Evolutionary conservation across 108 stramenopile species (phyloP), one percentile per base, ranked within the genome.

Genomic region (Epithemia pelagica): DNA sequence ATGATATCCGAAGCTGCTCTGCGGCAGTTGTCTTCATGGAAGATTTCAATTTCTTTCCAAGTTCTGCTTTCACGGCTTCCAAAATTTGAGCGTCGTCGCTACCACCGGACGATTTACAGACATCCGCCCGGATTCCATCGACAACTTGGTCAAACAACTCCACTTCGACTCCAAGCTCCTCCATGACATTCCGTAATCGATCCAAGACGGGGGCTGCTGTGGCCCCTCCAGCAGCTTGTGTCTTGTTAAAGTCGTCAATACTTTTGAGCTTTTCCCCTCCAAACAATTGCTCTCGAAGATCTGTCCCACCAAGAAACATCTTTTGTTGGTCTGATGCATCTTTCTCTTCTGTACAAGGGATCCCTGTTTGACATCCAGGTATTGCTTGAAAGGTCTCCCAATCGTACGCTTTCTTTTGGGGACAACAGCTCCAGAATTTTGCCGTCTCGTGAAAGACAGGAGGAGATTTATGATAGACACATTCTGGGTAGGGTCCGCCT

Each of bases 391-490:
- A 95, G 18, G 73, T 78, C 19, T 92, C 89, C 89, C 89, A 95
- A 72, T 90, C 94, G 55, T 87, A 93, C 0, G 88, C 79, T 66
- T 92, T 95, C 60, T 89, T 92, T 28, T 86, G 70, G 27, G 90
- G 90, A 74, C 98, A 99, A 69, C 98, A 99, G 10, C 80, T 74
- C 96, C 96, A 99, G 78, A 88, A 96, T 70, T 99, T 99, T 20
- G 95, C 97, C 7, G 95, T 95, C 66, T 99, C 98, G 66, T 99
- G 98, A 77, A 99, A 99, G 53, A 99, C 95, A 19, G 98, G 97
- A 18, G 95, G 96, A 0, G 85, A 71, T 27, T 62, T 76, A 72
- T 99, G 98, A 71, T 95, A 93, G n/a, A 58, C 62, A 65, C 95
- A 96, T 10, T 77, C 78, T 1, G 86, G 86, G 69, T 83, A 87